Evolutionary conservation across 768 basidiomycete species (phyloP).

Genomic region (Suillus occidentalis): DNA sequence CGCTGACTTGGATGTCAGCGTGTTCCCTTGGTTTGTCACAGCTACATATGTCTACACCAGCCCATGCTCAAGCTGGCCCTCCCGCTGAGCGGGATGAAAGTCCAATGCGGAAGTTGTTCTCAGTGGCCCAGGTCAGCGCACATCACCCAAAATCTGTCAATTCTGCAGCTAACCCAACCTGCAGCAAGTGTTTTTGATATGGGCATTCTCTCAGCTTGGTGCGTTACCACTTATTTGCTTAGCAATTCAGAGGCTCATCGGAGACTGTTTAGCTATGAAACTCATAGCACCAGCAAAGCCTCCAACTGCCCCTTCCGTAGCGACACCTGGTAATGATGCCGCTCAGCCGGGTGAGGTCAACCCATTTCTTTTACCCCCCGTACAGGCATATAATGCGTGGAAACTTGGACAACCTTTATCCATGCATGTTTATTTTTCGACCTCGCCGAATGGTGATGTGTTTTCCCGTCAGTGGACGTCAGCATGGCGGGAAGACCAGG

Average conservation of each 20-base stretch:
- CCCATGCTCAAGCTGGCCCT: conserved; percentile 19
- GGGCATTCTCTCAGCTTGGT: conserved; percentile 68
- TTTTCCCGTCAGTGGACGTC: conserved; percentile 57
- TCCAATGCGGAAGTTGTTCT: conserved; percentile 35
- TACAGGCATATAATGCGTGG: conserved; percentile 59
- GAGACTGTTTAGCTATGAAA: conserved; percentile 40
- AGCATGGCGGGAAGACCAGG: conserved; percentile 46
- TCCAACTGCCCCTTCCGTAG: conserved; percentile 29
- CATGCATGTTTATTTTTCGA: conserved; percentile 75
- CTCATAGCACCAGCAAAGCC: conserved; percentile 39
- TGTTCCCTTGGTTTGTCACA: conserved; percentile 4
- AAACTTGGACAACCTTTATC: conserved; percentile 56
- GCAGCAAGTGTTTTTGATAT: conserved; percentile 71
- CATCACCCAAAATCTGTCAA: not conserved
- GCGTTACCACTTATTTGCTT: conserved; percentile 18
- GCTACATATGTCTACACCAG: conserved; percentile 24
- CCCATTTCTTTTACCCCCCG: conserved; percentile 54
- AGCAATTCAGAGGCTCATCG: not conserved
- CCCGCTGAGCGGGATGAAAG: conserved; percentile 35
- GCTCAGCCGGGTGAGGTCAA: conserved; percentile 35
- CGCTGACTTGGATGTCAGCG: not conserved
- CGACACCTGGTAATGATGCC: conserved; percentile 22
- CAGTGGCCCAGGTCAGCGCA: conserved; percentile 42
- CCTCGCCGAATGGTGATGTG: conserved; percentile 58
- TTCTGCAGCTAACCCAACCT: conserved; percentile 8